Percentiles rank a stretch among this genome's conserved stretches.
phyloP scores from a whole-genome alignment of 1,139 yeast species.

The Candida buenavistaensis region DNA sequence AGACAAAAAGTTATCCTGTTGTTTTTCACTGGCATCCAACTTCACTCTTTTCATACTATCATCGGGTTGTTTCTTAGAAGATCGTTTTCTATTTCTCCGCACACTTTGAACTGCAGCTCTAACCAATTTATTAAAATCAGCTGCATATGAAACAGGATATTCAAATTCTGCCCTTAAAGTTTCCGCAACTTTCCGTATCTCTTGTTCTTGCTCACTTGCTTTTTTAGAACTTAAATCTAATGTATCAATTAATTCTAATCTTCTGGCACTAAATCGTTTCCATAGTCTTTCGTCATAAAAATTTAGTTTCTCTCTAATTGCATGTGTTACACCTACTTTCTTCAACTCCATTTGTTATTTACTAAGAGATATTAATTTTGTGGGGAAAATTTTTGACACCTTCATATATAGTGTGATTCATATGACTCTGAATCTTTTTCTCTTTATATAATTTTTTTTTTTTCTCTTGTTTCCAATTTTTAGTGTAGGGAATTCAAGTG shows the following conservation, averaged over 20 bases:
- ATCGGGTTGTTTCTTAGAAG: constrained; percentile 26
- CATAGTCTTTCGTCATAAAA: constrained; percentile 81
- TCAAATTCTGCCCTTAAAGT: constrained; percentile 74
- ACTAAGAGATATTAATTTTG: neutral
- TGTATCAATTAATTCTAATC: constrained; percentile 84
- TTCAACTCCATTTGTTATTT: constrained; percentile 6
- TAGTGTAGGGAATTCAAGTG: neutral
- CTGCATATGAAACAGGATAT: constrained; percentile 54
- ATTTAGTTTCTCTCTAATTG: constrained; percentile 69
- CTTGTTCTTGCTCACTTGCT: constrained; percentile 90
- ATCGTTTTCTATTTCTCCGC: constrained; percentile 45
- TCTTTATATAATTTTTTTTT: neutral
- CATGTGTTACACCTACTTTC: constrained; percentile 68
- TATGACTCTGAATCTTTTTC: constrained; percentile 7
- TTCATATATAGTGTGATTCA: too few species aligned
- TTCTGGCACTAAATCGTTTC: constrained; percentile 85
- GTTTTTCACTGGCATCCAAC: neutral
- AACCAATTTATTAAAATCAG: constrained; percentile 85
- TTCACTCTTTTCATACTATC: constrained; percentile 1
- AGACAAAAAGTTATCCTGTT: constrained; percentile 24
- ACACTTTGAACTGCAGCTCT: constrained; percentile 85
- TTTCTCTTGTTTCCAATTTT: neutral
- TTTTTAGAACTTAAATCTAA: constrained; percentile 73
- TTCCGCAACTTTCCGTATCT: constrained; percentile 75
- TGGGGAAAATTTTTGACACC: too few species aligned